Evolutionary conservation across 2,329 filamentous ascomycete species (phyloP), one percentile per base, ranked within the genome.

Genomic region (Decorospora gaudefroyi): DNA sequence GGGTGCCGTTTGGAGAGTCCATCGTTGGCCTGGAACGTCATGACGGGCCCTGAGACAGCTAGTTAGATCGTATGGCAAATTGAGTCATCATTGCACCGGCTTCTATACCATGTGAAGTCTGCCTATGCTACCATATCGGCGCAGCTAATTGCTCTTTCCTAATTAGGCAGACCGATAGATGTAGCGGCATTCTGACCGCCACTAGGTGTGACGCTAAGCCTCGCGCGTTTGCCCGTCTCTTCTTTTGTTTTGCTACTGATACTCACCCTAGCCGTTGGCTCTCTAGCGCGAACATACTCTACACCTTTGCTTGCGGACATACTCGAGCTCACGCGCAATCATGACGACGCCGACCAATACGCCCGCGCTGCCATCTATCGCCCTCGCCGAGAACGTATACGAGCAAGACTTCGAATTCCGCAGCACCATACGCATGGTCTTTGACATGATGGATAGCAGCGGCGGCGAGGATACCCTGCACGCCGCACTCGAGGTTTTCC

Each of bases 381-480:
- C 13, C 9, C 23, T 35, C 13, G 4, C 25, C 6, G n/a, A 1
- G 1, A 21, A 42, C 23, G 31, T 35, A 2, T 42, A 35, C 13
- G 19, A 22, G 16, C 22, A 28, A 6, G 19, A 42, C 6, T 29
- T 42, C 13, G 18, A 42, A 1, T 42, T 34, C 10, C 21, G 21
- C 21, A 23, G 21, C 21, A 23, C 21, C 12, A 26, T 10, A 13
- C 19, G 13, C 12, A 3, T 29, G 10, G 12, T 29, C 19, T 16
- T n/a, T 13, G 39, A 42, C 13, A 12, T 42, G 9, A 17, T 12
- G 12, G 23, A 3, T 2, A 15, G 12, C 4, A n/a, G 34, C 9
- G 17, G 23, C n/a, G 18, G 25, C 13, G 16, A 22, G 12, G n/a
- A 11, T 6, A 3, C 11, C 2, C 3, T 35, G 19, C 21, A 4